These are phyloP conservation scores for Penicillium bialowiezense DNA, from an alignment of 495 filamentous ascomycete genomes.

Conservation along the genomic window DNA sequence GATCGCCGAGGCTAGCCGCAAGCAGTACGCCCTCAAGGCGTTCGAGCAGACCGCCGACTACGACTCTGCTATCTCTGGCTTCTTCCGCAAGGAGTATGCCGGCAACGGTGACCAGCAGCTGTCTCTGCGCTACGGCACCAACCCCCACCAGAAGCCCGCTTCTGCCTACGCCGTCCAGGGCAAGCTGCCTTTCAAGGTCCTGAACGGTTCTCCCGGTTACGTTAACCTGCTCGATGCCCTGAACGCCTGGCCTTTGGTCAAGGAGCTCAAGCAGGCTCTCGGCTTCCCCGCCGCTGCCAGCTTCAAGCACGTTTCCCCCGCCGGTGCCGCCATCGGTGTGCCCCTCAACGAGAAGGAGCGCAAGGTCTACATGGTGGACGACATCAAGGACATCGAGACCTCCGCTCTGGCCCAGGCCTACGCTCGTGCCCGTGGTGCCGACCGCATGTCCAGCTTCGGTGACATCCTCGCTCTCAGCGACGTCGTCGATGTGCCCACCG, in stretches of 20 bases:
- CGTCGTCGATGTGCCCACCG: conserved; percentile 83
- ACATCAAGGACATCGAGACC: conserved; percentile 81
- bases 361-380: conserved; percentile 97
- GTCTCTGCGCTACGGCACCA: conserved; percentile 87
- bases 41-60: conserved; percentile 99
- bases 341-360: conserved; percentile 81
- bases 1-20: conserved; percentile 75
- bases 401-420: conserved; percentile 91
- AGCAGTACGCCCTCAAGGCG: conserved; percentile 89
- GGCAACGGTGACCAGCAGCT: conserved; percentile 78
- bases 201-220: conserved; percentile 90
- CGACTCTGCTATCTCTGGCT: conserved; percentile 88
- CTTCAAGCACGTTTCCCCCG: conserved; percentile 99
- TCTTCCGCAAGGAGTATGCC: conserved; percentile 96
- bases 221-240: conserved; percentile 96
- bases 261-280: conserved; percentile 88
- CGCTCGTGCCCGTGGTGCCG: conserved; percentile 88
- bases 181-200: conserved; percentile 90
- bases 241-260: conserved; percentile 95
- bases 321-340: conserved; percentile 89
- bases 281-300: conserved; percentile 89
- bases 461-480: conserved; percentile 93
- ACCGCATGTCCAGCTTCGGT: conserved; percentile 96
- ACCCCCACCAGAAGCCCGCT: conserved; percentile 96
- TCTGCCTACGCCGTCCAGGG: conserved; percentile 71